Base-by-base conservation (phyloP, 352 stramenopile species). In the Phytophthora pini region DNA sequence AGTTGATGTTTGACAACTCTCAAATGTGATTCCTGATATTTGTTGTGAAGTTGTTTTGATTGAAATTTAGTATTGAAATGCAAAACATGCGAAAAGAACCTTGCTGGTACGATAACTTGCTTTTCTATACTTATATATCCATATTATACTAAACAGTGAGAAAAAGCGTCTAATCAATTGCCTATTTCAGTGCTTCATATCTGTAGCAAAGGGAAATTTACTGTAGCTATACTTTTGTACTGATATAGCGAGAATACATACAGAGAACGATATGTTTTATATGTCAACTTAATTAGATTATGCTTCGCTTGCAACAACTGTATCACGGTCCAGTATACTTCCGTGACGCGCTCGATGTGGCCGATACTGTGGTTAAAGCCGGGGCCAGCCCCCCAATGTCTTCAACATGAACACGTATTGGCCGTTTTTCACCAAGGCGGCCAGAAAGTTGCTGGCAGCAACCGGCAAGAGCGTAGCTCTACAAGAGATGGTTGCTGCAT, bases 1-100 rank as follows among this genome's bases (percentile, higher is more conserved):
- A 62, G 43, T 61, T 67, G 59, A 67, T 39, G 50, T 67, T 67
- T 67, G 32, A 53, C 48, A 34, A 40, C 31, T 61, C 31, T 20
- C 2, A 59, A 59, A 59, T 2, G 2, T 31, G 36, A 64, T 64
- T 13, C 11, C 7, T 12, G 3, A 3, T 41, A 12, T 48, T 45
- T 5, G 8, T 45, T 0, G 31, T 51, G 41, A 15, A 34, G 27
- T n/a, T 2, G 2, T n/a, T 4, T 7, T 4, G 2, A 24, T 13
- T 20, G 24, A 15, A 2, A 49, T 13, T 27, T 20, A 11, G 0
- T 34, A 34, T 10, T 34, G 7, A 34, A 1, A 34, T 34, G 9
- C 9, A 10, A 34, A 34, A 34, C 5, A 10, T 34, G 5, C 1
- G 9, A 34, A 34, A 10, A 10, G 0, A 10, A 11, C 1, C 11